Evolutionary conservation across 2,329 filamentous ascomycete genomes (phyloP).

Genomic region (Elsinoe batatas): DNA sequence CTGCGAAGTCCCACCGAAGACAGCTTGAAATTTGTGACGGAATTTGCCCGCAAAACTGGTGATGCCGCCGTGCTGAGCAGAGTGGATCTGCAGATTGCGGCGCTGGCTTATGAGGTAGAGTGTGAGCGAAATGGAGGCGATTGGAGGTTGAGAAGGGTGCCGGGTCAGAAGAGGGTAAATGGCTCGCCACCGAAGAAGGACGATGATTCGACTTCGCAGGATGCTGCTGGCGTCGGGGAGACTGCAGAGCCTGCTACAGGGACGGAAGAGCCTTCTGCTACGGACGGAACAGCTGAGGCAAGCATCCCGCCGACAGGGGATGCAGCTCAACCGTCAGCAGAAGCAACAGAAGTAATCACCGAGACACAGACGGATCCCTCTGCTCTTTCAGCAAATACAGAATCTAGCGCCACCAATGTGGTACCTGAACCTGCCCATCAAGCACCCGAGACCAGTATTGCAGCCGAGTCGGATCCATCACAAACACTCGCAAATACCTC

Average conservation of each 20-base stretch:
- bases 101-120: constrained; percentile 88
- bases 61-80: constrained; percentile 80
- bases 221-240: not conserved
- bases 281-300: constrained; percentile 2
- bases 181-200: constrained; percentile 50
- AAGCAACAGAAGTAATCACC: not conserved
- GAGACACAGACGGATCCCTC: too few species aligned
- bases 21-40: constrained; percentile 68
- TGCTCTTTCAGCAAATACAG: too few species aligned
- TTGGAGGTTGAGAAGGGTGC: constrained; percentile 69
- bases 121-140: constrained; percentile 83
- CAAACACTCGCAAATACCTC: not conserved
- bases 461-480: not conserved
- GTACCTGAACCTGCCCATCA: too few species aligned
- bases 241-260: not conserved
- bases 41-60: constrained; percentile 82
- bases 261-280: constrained; percentile 3
- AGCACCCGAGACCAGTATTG: too few species aligned
- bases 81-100: constrained; percentile 81
- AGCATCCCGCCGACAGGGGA: not conserved
- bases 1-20: constrained; percentile 63
- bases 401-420: too few species aligned
- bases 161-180: constrained; percentile 69
- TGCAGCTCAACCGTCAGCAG: not conserved
- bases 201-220: not conserved